These are phyloP conservation scores for Helicostylum pulchrum DNA, from an alignment of 192 early-diverging fungal genomes.

Conservation along the genomic window DNA sequence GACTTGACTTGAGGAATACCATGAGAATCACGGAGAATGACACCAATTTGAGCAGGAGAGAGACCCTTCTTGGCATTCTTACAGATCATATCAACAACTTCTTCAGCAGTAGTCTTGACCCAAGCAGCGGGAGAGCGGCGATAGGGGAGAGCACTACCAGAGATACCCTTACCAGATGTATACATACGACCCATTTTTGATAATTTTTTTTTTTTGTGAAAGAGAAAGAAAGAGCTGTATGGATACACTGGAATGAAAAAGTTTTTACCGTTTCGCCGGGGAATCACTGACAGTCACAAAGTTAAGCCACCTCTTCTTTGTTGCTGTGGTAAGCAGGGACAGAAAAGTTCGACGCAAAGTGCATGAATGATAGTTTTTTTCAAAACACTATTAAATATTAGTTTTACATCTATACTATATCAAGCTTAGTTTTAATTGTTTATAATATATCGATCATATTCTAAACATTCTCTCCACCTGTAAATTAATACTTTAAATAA, in stretches of 20 bases:
- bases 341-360: too few species aligned
- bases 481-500: too few species aligned
- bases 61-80: conserved; percentile 99
- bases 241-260: not conserved
- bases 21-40: conserved; percentile 93
- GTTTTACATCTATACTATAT: too few species aligned
- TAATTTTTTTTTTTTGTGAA: conserved; percentile 5
- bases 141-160: conserved; percentile 88
- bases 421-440: too few species aligned
- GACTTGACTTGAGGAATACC: conserved; percentile 95
- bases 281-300: too few species aligned
- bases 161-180: conserved; percentile 97
- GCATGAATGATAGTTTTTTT: too few species aligned
- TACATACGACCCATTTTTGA: conserved; percentile 53
- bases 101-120: conserved; percentile 96
- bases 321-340: too few species aligned
- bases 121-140: conserved; percentile 94
- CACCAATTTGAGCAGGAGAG: conserved; percentile 98
- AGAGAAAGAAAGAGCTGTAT: conserved; percentile 1
- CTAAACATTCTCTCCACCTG: too few species aligned
- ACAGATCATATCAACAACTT: conserved; percentile 97
- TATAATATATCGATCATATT: too few species aligned
- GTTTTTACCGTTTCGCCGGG: not conserved
- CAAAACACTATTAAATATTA: too few species aligned
- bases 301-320: too few species aligned